Evolutionary conservation across 257 asterid genomes (phyloP).

Genomic region (Anisodus tanguticus): DNA sequence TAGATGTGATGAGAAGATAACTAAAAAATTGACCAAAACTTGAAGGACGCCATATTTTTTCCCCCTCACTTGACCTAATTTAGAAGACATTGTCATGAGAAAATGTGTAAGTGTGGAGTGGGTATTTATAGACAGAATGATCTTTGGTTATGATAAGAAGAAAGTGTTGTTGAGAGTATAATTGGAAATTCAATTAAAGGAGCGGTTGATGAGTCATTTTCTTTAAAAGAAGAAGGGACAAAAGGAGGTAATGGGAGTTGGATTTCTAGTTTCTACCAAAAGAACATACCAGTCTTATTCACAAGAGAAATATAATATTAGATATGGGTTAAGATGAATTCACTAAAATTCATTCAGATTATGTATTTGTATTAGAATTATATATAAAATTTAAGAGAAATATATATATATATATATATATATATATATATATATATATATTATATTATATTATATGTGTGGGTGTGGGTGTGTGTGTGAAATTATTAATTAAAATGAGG

Average conservation of each 20-base stretch:
- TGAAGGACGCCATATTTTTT: not conserved
- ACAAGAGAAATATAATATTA: not conserved
- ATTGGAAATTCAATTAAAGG: not conserved
- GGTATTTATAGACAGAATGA: slow-evolving; percentile 11
- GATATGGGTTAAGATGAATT: not conserved
- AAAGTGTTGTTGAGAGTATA: not conserved
- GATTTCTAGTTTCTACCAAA: slow-evolving; percentile 4
- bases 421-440: too few relatives aligned
- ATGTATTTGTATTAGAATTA: too few relatives aligned
- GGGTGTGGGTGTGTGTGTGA: too few relatives aligned
- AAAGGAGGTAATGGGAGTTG: not conserved
- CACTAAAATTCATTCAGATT: too few relatives aligned
- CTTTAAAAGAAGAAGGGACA: slow-evolving; percentile 12
- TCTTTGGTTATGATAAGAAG: slow-evolving; percentile 22
- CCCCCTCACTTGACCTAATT: not conserved
- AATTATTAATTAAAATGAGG: too few relatives aligned
- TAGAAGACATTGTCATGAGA: not conserved
- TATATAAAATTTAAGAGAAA: too few relatives aligned
- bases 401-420: too few relatives aligned
- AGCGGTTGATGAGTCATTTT: slow-evolving; percentile 22
- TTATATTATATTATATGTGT: too few relatives aligned
- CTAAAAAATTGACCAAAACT: not conserved
- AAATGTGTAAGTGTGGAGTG: not conserved
- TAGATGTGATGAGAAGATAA: not conserved
- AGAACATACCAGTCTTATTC: not conserved